Evolutionary conservation across 169 alveolate species (phyloP).

Genomic region (Perkinsus olseni): DNA sequence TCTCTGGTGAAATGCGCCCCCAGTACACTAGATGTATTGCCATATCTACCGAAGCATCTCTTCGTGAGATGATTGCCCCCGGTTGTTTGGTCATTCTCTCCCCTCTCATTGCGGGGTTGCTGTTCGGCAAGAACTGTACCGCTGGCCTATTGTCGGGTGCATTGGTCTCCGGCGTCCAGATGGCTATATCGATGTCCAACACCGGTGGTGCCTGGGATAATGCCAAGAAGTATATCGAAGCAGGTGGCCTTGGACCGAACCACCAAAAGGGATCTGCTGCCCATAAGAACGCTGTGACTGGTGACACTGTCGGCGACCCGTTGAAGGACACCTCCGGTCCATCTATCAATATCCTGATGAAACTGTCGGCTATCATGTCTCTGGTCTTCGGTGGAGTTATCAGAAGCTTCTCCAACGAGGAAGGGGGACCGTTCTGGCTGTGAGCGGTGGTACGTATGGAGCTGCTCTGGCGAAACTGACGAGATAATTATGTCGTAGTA

Average conservation of each 20-base stretch:
- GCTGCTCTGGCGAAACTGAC: neutral
- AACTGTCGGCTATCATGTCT: slow-evolving; percentile 67
- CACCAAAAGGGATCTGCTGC: slow-evolving; percentile 51
- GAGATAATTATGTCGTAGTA: neutral
- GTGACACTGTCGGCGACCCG: slow-evolving; percentile 86
- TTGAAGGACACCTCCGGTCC: slow-evolving; percentile 91
- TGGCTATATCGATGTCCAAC: slow-evolving; percentile 71
- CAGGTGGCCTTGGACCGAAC: slow-evolving; percentile 49
- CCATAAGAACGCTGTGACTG: slow-evolving; percentile 74
- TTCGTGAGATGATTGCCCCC: slow-evolving; percentile 74
- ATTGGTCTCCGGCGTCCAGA: slow-evolving; percentile 69
- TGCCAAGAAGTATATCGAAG: slow-evolving; percentile 73
- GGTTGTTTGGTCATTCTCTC: slow-evolving; percentile 63
- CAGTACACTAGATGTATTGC: slow-evolving; percentile 66
- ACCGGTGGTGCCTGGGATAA: slow-evolving; percentile 87
- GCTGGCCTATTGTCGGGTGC: slow-evolving; percentile 83
- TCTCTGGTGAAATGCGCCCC: slow-evolving; percentile 57
- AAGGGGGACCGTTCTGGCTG: slow-evolving; percentile 59
- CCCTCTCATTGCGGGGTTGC: slow-evolving; percentile 59
- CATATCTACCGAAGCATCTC: slow-evolving; percentile 68
- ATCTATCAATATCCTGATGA: slow-evolving; percentile 63
- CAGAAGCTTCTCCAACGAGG: slow-evolving; percentile 32
- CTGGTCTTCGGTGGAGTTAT: slow-evolving; percentile 66
- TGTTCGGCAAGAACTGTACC: slow-evolving; percentile 69
- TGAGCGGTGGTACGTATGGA: neutral